These are phyloP conservation scores for Lactarius sanguifluus DNA, from an alignment of 768 basidiomycete genomes.

Conservation along the genomic window DNA sequence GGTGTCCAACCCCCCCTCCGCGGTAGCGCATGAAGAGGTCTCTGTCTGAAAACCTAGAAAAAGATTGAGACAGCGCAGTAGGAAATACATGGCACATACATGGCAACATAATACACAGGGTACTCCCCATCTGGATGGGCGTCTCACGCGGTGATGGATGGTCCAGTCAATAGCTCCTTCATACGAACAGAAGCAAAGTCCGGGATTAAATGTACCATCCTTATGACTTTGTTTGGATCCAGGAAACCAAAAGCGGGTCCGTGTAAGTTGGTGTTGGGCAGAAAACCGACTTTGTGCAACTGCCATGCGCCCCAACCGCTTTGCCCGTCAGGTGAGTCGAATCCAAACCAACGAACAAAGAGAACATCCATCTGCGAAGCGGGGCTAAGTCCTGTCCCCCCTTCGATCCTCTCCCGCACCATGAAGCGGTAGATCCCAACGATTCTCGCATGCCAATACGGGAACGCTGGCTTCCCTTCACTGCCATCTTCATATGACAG, in stretches of 20 bases:
- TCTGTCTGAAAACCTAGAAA: slow-evolving; percentile 34
- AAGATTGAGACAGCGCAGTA: no score
- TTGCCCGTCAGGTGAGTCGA: background rate
- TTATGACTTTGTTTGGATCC: slow-evolving; percentile 34
- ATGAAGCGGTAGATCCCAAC: slow-evolving; percentile 35
- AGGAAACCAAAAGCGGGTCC: slow-evolving; percentile 36
- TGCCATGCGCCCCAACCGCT: slow-evolving; percentile 16
- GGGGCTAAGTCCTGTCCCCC: slow-evolving; percentile 39
- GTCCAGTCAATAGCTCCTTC: background rate
- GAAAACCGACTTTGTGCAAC: slow-evolving; percentile 33
- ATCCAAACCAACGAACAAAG: slow-evolving; percentile 14
- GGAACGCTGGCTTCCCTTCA: slow-evolving; percentile 18
- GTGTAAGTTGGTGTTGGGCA: slow-evolving; percentile 18
- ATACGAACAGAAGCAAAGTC: slow-evolving; percentile 32
- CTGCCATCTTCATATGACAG: slow-evolving; percentile 24
- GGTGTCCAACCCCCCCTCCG: slow-evolving; percentile 33
- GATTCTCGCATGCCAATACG: slow-evolving; percentile 36
- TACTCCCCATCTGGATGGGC: slow-evolving; percentile 27
- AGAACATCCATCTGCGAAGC: slow-evolving; percentile 6
- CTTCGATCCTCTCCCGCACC: slow-evolving; percentile 23
- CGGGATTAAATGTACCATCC: slow-evolving; percentile 35
- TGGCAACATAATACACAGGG: slow-evolving; percentile 31
- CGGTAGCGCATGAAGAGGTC: slow-evolving; percentile 34
- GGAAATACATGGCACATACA: slow-evolving; percentile 28
- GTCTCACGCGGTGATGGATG: background rate